Evolutionary conservation across 345 rosid species (phyloP), one percentile per base, ranked within the genome.

Genomic region (Citrus unshiu): DNA sequence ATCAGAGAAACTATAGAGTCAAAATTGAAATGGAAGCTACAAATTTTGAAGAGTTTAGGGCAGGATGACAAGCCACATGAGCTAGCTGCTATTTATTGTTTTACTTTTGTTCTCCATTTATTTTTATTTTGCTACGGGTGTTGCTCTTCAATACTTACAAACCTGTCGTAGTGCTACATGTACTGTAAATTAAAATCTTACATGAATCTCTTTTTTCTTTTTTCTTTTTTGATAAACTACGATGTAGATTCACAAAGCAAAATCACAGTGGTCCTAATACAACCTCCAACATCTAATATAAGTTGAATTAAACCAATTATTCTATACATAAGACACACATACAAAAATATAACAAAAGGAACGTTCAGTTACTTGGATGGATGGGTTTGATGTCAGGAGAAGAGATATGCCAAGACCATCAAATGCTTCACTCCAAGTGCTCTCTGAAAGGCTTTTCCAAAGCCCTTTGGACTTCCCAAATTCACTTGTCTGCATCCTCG

Each of bases 321-420:
- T 29, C 32, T 16, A 12, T 29, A 59, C 10, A 78, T 2, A 7
- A 30, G 76, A 40, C 43, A 62, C 27, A 39, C 30, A 57, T 30
- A 73, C 39, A 74, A 68, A 9, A 4, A 56, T 71, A 37, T 67
- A 54, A 9, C 29, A 10, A 25, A 74, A 68, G 61, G 60, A 29
- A 61, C 9, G 56, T n/a, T 74, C 30, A 9, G 72, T 14, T 81
- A 91, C 99, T 95, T 96, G 99, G 83, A 94, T 93, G 9, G 99
- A 91, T 56, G 98, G 99, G 84, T 96, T 96, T 13, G 94, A 85
- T 40, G 99, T 96, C 68, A 96, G 86, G 72, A 96, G 86, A 79
- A 96, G 97, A 80, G 98, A 96, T 73, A 94, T 93, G 81, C 97
- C 97, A 37, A 96, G 92, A 80, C 94, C 97, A 77, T 94, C 98